These are phyloP conservation scores for Pichia occidentalis DNA, from an alignment of 805 yeast species.

Conservation along the genomic window DNA sequence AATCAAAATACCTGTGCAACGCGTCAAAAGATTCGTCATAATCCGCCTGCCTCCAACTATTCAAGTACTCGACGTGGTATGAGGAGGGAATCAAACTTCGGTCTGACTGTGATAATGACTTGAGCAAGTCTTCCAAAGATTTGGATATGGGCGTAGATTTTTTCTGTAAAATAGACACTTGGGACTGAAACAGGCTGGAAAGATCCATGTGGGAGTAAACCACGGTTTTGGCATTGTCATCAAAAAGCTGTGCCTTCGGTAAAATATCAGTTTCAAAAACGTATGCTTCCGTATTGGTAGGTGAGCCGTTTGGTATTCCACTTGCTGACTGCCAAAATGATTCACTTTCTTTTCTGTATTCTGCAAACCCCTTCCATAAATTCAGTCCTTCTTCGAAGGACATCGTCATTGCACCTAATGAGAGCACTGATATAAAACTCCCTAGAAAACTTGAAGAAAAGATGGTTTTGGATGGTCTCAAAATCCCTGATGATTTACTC, in stretches of 20 bases:
- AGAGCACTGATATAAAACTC: constrained; percentile 35
- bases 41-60: constrained; percentile 50
- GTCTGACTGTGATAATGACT: constrained; percentile 42
- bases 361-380: constrained; percentile 37
- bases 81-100: constrained; percentile 37
- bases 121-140: constrained; percentile 36
- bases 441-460: constrained; percentile 41
- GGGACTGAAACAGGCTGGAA: constrained; percentile 43
- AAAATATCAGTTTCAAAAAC: constrained; percentile 9
- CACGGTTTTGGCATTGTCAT: not conserved
- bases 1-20: constrained; percentile 60
- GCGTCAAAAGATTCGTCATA: constrained; percentile 56
- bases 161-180: constrained; percentile 45
- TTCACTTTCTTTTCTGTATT: constrained; percentile 30
- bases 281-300: constrained; percentile 10
- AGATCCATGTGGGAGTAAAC: constrained; percentile 43
- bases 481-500: constrained; percentile 19
- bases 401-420: constrained; percentile 36
- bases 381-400: constrained; percentile 41
- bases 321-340: constrained; percentile 16
- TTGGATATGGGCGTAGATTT: constrained; percentile 46
- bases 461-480: constrained; percentile 20
- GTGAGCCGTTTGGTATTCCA: constrained; percentile 5
- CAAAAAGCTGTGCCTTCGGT: constrained; percentile 1
- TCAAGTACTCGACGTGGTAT: constrained; percentile 55